Evolutionary conservation across 306 rosid species (phyloP), one percentile per base, ranked within the genome.

Genomic region (Aeschynomene evenia): DNA sequence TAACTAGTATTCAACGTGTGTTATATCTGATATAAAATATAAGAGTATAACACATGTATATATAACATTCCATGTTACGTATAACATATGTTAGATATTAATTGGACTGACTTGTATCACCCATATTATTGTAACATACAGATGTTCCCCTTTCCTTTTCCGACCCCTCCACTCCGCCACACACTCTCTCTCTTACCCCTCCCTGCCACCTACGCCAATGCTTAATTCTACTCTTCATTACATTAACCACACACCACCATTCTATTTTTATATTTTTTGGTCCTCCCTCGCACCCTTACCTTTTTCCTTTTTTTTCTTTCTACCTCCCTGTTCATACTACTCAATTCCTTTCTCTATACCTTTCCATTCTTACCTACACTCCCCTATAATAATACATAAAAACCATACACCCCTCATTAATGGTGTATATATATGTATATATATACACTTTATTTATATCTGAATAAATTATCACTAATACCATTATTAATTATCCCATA

Each of bases 141-240:
- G 15, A 46, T n/a, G n/a, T 61, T 19, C 74, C 51, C 49, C 50
- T 21, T 65, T 75, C 64, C 54, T 50, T 70, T 36, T 19, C 39
- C 12, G 50, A 36, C 55, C 71, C 60, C 66, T n/a, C 57, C 77
- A 6, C 54, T 26, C 1, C 9, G 20, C 67, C 52, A 22, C 65
- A 12, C 45, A 29, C 34, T 15, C 76, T 48, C 64, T 65, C 75
- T 67, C 46, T 26, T 11, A 0, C 33, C 42, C 12, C n/a, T 9
- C 48, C 6, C 34, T 23, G 16, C 64, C 79, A 43, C 56, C 60
- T 51, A 58, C 34, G 23, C 56, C n/a, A n/a, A n/a, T n/a, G n/a
- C n/a, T n/a, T n/a, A n/a, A n/a, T n/a, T n/a, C n/a, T 49, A 36
- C 43, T 45, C 71, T 58, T 61, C 66, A 46, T 20, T 3, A 26